phyloP scores from a whole-genome alignment of 2,329 filamentous ascomycete genomes.

The Xylariaceae sp. region DNA sequence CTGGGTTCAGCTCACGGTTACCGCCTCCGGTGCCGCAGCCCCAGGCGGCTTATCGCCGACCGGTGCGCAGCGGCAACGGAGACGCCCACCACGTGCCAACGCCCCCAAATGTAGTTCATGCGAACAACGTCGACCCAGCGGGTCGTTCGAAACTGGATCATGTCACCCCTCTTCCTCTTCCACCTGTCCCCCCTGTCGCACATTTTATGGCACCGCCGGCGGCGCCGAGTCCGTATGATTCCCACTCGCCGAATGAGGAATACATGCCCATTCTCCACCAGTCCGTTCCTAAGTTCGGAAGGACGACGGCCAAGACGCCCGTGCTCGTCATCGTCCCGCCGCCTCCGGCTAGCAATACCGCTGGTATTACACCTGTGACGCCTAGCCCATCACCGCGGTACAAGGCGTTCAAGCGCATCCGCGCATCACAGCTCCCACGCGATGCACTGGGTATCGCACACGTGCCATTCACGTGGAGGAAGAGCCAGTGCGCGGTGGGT shows the following conservation, averaged over 20 bases:
- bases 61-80: slow-evolving; percentile 23
- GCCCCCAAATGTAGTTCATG: slow-evolving; percentile 20
- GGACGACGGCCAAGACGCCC: slow-evolving; percentile 8
- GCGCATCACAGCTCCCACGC: slow-evolving; percentile 23
- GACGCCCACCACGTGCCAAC: slow-evolving; percentile 22
- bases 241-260: slow-evolving; percentile 22
- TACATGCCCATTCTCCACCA: slow-evolving; percentile 29
- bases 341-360: slow-evolving; percentile 22
- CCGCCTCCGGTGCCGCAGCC: slow-evolving; percentile 24
- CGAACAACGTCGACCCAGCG: slow-evolving; percentile 8
- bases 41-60: slow-evolving; percentile 25
- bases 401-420: slow-evolving; percentile 19
- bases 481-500: slow-evolving; percentile 20
- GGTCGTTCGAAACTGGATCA: slow-evolving; percentile 17
- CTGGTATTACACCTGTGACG: slow-evolving; percentile 30
- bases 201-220: slow-evolving; percentile 5
- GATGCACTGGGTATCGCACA: slow-evolving; percentile 32
- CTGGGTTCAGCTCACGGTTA: slow-evolving; percentile 22
- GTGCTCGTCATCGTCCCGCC: slow-evolving; percentile 20
- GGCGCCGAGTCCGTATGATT: slow-evolving; percentile 7
- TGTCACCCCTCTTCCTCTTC: neutral
- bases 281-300: slow-evolving; percentile 17
- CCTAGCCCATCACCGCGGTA: slow-evolving; percentile 24
- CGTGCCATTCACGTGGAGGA: slow-evolving; percentile 18
- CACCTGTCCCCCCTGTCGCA: slow-evolving; percentile 3